A percentile compares a stretch with the other conserved stretches of the same genome.
Conservation (phyloP, 192 early-diverging fungal species). For the Coemansia sp. region DNA sequence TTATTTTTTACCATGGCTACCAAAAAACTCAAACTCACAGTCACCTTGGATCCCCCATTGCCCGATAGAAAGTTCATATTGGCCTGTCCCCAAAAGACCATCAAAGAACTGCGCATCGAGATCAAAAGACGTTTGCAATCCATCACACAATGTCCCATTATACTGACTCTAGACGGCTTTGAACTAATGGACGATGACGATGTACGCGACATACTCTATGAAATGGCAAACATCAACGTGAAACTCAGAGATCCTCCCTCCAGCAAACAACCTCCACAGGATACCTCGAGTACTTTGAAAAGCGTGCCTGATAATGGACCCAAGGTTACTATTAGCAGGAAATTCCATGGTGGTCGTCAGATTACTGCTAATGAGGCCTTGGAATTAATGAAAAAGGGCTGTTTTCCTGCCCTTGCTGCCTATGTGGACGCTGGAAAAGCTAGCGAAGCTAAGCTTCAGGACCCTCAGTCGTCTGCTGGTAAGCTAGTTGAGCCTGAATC, state of each 20-base stretch:
- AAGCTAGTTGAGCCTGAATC: too few species aligned
- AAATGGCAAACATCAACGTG: not conserved
- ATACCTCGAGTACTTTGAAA: too few species aligned
- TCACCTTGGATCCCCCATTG: constrained; percentile 25
- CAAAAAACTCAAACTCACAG: constrained; percentile 14
- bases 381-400: too few species aligned
- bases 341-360: too few species aligned
- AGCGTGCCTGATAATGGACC: too few species aligned
- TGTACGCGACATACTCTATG: not conserved
- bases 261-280: too few species aligned
- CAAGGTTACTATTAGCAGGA: too few species aligned
- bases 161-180: constrained; percentile 10
- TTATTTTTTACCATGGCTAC: not conserved
- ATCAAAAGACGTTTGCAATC: constrained; percentile 23
- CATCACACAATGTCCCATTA: constrained; percentile 18
- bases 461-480: too few species aligned
- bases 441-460: too few species aligned
- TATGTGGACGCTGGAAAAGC: too few species aligned
- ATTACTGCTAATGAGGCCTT: too few species aligned
- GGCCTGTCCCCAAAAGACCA: constrained; percentile 22
- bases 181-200: constrained; percentile 47
- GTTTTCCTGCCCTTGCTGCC: too few species aligned
- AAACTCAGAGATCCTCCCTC: not conserved
- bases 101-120: constrained; percentile 35
- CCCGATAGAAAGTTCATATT: constrained; percentile 27